Base-by-base conservation (phyloP, 495 filamentous ascomycete genomes). In the Evernia prunastri region DNA sequence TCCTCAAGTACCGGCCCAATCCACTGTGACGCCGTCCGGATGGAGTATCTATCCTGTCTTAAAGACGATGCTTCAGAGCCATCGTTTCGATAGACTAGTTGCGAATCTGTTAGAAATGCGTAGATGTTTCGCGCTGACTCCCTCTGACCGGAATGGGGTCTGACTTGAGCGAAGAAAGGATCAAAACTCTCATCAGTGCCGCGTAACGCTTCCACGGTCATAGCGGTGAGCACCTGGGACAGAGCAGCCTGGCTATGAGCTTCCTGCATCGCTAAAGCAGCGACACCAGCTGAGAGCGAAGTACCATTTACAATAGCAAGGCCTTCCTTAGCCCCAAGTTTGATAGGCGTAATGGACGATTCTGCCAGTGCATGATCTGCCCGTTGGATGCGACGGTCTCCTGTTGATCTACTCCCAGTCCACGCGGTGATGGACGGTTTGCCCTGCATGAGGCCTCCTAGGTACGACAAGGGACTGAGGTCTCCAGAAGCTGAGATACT, bases 291-390 rank as follows among this genome's bases (percentile, higher is more conserved):
- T 49, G 80, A 81, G 13, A 79, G 69, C 7, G 85, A 80, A 0
- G 86, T 87, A 12, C 86, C 86, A 67, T 88, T 89, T 36, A 87
- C 75, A 36, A 89, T 66, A 3, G 78, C 84, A 3, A 88, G 79
- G 0, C 78, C 83, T 72, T 88, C 86, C 58, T 59, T 88, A 2
- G 85, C 75, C 8, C 73, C 73, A 36, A 88, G 74, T 5, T 60
- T 68, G 7, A 84, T 68, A 0, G 85, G 84, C 11, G 67, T 12
- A 0, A 86, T 63, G 0, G 72, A 73, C 11, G 72, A 66, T 15
- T 71, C 17, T 15, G 66, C 33, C 12, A 86, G 73, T 15, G 79
- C 75, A 42, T 76, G 63, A 60, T 74, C 69, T 9, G 84, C 78
- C 1, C 75, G 66, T 13, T 80, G 47, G 29, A 78, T 66, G 17